Conservation (phyloP, 2,329 filamentous ascomycete genomes). For the Huntiella abstrusa region DNA sequence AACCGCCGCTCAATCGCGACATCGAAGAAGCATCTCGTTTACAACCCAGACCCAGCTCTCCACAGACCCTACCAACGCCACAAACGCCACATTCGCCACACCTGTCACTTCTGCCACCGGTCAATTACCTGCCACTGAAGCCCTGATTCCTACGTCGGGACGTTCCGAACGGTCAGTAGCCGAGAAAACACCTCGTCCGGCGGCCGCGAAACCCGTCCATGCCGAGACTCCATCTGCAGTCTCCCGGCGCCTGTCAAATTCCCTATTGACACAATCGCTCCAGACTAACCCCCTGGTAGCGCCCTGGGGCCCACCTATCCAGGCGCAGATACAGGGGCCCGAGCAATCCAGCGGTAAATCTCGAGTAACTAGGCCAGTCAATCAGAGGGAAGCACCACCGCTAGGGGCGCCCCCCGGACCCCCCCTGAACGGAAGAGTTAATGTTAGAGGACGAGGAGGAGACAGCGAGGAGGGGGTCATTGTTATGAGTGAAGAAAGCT, state of each 20-base stretch:
- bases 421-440: too few species aligned
- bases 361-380: too few species aligned
- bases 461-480: too few species aligned
- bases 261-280: background rate
- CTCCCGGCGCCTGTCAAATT: background rate
- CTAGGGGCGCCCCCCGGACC: too few species aligned
- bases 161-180: too few species aligned
- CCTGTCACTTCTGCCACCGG: background rate
- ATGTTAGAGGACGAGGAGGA: too few species aligned
- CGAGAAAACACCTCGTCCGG: background rate
- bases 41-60: background rate
- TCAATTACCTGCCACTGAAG: background rate
- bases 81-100: background rate
- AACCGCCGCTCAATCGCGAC: background rate
- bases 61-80: background rate
- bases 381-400: too few species aligned
- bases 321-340: too few species aligned
- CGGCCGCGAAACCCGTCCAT: conserved; percentile 3
- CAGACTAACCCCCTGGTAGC: too few species aligned
- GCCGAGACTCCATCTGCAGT: background rate
- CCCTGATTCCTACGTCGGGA: background rate
- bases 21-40: background rate
- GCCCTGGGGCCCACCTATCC: too few species aligned
- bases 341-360: too few species aligned
- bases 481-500: too few species aligned